phyloP scores from a whole-genome alignment of 2,329 filamentous ascomycete genomes.

The Talaromyces sp. region DNA sequence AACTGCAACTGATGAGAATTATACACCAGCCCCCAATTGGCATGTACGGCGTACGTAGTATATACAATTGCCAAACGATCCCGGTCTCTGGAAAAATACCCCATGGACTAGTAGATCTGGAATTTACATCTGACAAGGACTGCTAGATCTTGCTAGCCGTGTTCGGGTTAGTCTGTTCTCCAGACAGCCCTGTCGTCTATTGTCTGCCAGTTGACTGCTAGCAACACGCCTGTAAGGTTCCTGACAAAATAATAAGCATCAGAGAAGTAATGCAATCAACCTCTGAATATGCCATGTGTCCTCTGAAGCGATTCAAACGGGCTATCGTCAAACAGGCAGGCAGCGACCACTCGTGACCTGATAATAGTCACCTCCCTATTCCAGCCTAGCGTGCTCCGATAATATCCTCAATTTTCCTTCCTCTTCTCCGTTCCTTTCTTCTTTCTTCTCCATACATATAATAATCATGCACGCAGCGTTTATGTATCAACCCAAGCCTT shows the following conservation, averaged over 20 bases:
- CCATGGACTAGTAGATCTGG: neutral
- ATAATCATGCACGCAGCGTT: slow-evolving; percentile 6
- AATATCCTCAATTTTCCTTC: neutral
- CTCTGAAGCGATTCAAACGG: neutral
- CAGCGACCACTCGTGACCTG: neutral
- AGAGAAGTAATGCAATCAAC: neutral
- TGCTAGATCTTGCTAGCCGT: slow-evolving; percentile 7
- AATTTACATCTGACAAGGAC: neutral
- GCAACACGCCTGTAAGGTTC: neutral
- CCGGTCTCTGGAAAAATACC: neutral
- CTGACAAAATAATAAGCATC: neutral
- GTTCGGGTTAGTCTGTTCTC: slow-evolving; percentile 1
- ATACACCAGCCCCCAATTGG: neutral
- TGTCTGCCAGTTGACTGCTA: neutral
- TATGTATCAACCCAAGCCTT: neutral
- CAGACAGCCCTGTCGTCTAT: neutral
- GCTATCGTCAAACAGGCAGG: neutral
- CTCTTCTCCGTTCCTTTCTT: neutral
- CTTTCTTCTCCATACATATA: neutral
- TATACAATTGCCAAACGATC: neutral
- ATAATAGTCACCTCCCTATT: neutral
- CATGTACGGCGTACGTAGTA: neutral
- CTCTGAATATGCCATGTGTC: neutral
- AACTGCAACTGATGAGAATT: neutral
- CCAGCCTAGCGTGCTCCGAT: neutral